Evolutionary conservation across 148 eudicot genomes (phyloP), one percentile per base, ranked within the genome.

Genomic region (Camellia lanceoleosa): DNA sequence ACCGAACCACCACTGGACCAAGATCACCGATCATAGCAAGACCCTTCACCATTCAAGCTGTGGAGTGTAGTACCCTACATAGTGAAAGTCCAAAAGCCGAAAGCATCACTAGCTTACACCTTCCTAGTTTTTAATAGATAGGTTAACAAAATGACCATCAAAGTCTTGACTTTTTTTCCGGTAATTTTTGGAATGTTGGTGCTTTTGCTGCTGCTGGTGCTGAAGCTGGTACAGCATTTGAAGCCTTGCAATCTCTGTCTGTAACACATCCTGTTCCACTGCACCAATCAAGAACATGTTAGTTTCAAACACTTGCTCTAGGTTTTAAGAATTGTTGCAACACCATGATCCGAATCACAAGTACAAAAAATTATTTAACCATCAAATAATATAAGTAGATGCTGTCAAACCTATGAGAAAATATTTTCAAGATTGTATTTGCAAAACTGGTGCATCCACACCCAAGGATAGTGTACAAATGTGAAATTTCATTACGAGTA

Each of bases 251-350:
- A 85, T 80, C 85, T 94, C 98, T 79, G 89, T 88, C 84, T 94
- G 94, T 69, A 94, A 58, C 47, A 94, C 86, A 72, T 92, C 93
- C 77, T 92, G 98, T 84, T 94, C 98, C 90, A 90, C 98, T 94
- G 91, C 3, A 30, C 41, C 74, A 73, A 54, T 30, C 75, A 55
- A 73, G 61, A 55, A 16, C 3, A 20, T 73, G 14, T 73, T 7
- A 55, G n/a, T 55, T 54, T 6, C 46, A 13, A 52, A 55, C 15
- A 11, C 62, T 30, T 14, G 62, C 73, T 44, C 47, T 44, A 44
- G 12, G 10, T 68, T 68, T 3, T 0, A 19, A 12, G 44, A 68
- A 68, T 68, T 16, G 54, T 15, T 44, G 7, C 7, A 49, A 7
- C 7, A 49, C 6, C 52, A 49, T 49, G 52, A 49, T 49, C 52